phyloP scores from a whole-genome alignment of 768 basidiomycete genomes.

The Suillus cothurnatus region DNA sequence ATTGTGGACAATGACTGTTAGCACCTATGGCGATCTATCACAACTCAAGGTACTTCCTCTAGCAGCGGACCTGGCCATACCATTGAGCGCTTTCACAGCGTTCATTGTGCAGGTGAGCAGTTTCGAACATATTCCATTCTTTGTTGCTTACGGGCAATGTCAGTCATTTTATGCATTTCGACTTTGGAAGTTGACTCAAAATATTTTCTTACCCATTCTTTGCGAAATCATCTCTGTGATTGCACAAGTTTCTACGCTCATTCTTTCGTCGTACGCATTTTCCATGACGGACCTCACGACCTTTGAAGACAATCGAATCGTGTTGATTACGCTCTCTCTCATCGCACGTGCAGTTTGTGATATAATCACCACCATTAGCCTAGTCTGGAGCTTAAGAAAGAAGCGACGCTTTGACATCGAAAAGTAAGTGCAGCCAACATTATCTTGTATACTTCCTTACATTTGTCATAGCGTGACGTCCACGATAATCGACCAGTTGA shows the following conservation, averaged over 20 bases:
- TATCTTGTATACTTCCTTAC: too few relatives aligned
- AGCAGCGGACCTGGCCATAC: neutral
- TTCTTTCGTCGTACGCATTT: too few relatives aligned
- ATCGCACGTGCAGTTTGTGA: slow-evolving; percentile 4
- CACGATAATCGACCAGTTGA: neutral
- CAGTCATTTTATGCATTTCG: slow-evolving; percentile 8
- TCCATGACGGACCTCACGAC: neutral
- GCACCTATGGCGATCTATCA: neutral
- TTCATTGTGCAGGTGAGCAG: slow-evolving; percentile 5
- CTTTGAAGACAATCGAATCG: neutral
- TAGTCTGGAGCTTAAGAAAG: neutral
- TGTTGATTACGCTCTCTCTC: neutral
- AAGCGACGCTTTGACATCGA: neutral
- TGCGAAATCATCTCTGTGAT: neutral
- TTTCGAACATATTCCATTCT: neutral
- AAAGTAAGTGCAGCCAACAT: too few relatives aligned
- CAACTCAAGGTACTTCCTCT: slow-evolving; percentile 3
- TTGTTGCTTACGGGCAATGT: neutral
- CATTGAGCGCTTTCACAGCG: neutral
- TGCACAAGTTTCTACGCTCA: neutral
- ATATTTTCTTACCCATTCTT: neutral
- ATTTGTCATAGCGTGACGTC: neutral
- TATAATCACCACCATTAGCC: neutral
- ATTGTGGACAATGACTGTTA: slow-evolving; percentile 8
- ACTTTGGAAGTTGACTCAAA: slow-evolving; percentile 3